Conservation (phyloP, 768 basidiomycete genomes). For the Krasilnikovozyma curviuscula region DNA sequence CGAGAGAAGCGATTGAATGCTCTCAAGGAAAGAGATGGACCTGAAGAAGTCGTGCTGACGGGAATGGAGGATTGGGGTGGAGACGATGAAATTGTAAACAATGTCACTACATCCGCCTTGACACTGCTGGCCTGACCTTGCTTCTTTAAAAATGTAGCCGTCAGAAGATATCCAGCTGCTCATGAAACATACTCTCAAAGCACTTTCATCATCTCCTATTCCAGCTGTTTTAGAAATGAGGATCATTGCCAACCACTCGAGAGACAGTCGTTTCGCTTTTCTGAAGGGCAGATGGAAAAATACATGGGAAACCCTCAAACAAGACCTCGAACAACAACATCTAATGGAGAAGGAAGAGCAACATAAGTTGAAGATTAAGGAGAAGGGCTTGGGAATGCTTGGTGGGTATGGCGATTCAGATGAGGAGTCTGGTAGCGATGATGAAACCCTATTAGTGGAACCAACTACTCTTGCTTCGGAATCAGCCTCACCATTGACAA, state of each 20-base stretch:
- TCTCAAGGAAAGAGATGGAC: conserved; percentile 20
- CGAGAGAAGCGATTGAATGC: conserved; percentile 50
- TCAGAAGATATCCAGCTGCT: conserved; percentile 41
- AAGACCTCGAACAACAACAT: no score
- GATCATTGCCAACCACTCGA: conserved; percentile 67
- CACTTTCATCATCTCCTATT: conserved; percentile 52
- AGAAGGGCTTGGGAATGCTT: no score
- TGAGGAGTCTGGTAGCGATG: no score
- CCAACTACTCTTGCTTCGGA: no score
- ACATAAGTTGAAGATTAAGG: no score
- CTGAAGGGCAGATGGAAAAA: conserved; percentile 53
- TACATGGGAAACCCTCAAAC: conserved; percentile 31
- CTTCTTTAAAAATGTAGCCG: conserved; percentile 30
- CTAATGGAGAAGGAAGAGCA: no score
- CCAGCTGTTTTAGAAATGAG: conserved; percentile 68
- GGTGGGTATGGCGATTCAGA: no score
- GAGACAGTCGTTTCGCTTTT: conserved; percentile 61
- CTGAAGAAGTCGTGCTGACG: not conserved
- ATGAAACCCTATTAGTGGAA: no score
- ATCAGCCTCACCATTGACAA: no score
- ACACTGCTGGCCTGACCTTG: not conserved
- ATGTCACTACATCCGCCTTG: not conserved
- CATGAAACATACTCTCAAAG: conserved; percentile 54
- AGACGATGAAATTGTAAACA: conserved; percentile 47
- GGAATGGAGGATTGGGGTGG: conserved; percentile 37